A percentile compares a stretch with the other conserved stretches of the same genome.
phyloP scores from a whole-genome alignment of 352 stramenopile species.

The Pythium plurisporium region DNA sequence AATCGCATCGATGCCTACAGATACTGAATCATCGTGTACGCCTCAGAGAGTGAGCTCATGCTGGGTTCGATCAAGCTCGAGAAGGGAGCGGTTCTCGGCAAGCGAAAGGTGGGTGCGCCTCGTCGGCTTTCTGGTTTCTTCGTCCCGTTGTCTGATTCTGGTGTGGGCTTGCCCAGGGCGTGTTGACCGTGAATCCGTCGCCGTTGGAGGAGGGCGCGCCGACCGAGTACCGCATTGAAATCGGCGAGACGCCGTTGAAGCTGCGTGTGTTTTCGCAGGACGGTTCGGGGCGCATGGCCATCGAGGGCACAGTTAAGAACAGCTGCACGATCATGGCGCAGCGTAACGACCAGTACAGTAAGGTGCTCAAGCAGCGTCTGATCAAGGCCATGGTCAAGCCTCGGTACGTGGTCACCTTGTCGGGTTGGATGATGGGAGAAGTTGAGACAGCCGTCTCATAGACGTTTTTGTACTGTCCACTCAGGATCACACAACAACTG shows the following conservation, averaged over 20 bases:
- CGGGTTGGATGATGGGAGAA: background rate
- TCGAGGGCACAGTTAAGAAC: constrained; percentile 84
- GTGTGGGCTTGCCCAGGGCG: constrained; percentile 41
- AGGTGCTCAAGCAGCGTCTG: constrained; percentile 76
- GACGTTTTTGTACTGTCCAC: background rate
- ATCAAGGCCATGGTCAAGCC: constrained; percentile 87
- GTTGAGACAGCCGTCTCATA: too few relatives aligned
- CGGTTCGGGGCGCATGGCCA: constrained; percentile 80
- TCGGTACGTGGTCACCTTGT: constrained; percentile 15
- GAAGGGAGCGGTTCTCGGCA: constrained; percentile 60
- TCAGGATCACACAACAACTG: constrained; percentile 67
- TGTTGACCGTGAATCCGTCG: constrained; percentile 71
- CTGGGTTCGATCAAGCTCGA: constrained; percentile 82
- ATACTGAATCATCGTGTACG: too few relatives aligned
- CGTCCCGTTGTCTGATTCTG: too few relatives aligned
- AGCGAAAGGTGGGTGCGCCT: constrained; percentile 42
- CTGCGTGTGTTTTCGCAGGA: constrained; percentile 84
- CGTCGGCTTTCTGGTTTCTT: background rate
- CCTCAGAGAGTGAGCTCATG: constrained; percentile 84
- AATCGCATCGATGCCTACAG: constrained; percentile 2
- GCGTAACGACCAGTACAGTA: constrained; percentile 82
- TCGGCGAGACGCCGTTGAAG: constrained; percentile 71
- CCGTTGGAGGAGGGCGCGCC: constrained; percentile 74
- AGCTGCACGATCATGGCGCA: constrained; percentile 84
- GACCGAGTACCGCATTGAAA: constrained; percentile 79